phyloP scores from a whole-genome alignment of 1,284 basidiomycete genomes.

The Pseudozyma flocculosa region DNA sequence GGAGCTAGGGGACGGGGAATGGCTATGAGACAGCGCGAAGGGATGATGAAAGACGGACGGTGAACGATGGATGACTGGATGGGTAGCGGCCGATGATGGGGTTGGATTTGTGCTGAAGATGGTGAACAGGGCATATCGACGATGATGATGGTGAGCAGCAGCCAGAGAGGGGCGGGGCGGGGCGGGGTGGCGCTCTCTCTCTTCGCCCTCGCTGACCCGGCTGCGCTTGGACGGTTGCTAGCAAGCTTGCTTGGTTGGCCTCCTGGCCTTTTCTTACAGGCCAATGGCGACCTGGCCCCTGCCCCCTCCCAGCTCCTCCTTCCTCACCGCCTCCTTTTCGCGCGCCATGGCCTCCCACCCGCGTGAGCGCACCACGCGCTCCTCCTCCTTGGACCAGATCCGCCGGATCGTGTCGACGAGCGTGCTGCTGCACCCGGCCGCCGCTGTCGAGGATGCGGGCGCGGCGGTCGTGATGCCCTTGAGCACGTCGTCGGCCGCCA shows the following conservation, averaged over 20 bases:
- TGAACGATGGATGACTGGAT: no score
- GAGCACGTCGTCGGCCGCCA: slow-evolving; percentile 34
- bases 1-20: no score
- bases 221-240: no score
- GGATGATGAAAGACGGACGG: no score
- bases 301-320: slow-evolving; percentile 46
- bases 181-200: no score
- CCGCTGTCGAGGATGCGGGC: neutral
- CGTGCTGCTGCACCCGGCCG: neutral
- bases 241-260: neutral
- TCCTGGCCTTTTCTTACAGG: neutral
- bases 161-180: no score
- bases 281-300: slow-evolving; percentile 4
- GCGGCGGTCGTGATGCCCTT: slow-evolving; percentile 37
- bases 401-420: slow-evolving; percentile 36
- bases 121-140: no score
- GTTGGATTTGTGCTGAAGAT: no score
- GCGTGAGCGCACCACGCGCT: slow-evolving; percentile 29
- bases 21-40: no score
- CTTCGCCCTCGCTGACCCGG: no score
- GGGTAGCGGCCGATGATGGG: no score
- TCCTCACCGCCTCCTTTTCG: slow-evolving; percentile 28
- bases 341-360: slow-evolving; percentile 34
- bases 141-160: no score
- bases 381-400: slow-evolving; percentile 36